Conservation (phyloP, 345 rosid species). For the Eucalyptus albens region DNA sequence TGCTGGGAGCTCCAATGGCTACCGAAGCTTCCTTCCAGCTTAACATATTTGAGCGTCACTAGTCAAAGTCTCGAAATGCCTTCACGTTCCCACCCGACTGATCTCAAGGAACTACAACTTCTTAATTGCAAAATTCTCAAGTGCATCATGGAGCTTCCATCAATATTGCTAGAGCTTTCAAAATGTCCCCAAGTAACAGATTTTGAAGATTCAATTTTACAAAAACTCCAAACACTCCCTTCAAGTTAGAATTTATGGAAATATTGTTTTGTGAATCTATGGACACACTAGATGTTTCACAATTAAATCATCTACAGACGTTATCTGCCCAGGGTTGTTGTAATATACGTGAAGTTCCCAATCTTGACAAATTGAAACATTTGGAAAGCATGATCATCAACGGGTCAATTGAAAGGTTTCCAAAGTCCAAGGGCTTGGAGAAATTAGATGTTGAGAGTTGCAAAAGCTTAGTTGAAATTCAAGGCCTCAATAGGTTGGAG, state of each 20-base stretch:
- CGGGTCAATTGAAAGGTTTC: neutral
- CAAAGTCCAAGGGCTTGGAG: neutral
- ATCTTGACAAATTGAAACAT: neutral
- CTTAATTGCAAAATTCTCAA: rapidly evolving
- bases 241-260: too few species aligned
- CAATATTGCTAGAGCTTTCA: too few species aligned
- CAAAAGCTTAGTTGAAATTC: too few species aligned
- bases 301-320: neutral
- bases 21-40: neutral
- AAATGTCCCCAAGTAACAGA: rapidly evolving
- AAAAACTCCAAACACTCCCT: neutral
- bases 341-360: rapidly evolving
- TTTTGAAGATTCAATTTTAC: too few species aligned
- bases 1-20: too few species aligned
- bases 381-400: too few species aligned
- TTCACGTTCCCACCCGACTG: rapidly evolving
- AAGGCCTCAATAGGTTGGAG: too few species aligned
- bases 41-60: neutral
- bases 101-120: neutral
- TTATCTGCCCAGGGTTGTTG: rapidly evolving
- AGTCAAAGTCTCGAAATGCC: neutral
- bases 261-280: rapidly evolving
- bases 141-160: neutral
- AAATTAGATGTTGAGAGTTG: neutral
- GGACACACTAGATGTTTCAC: too few species aligned